Evolutionary conservation across 108 stramenopile genomes (phyloP).

Genomic region (Schizochytrium sp.): DNA sequence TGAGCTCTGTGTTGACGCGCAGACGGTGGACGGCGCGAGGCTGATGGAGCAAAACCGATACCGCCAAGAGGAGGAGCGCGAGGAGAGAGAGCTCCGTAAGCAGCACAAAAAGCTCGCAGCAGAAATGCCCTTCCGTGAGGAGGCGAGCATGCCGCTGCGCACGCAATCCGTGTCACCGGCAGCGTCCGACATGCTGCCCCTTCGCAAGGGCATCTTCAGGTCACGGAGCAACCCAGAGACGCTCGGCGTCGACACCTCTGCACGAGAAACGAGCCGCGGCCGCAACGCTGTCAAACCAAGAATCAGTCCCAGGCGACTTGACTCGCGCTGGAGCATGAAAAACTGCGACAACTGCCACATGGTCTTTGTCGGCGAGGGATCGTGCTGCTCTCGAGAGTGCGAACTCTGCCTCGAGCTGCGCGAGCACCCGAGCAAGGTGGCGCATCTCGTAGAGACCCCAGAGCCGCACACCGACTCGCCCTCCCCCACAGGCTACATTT

Average conservation of each 20-base stretch:
- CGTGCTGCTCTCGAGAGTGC: neutral
- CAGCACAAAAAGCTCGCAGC: too few species aligned
- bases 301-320: neutral
- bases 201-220: neutral
- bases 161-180: too few species aligned
- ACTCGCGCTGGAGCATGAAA: neutral
- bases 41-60: too few species aligned
- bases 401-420: neutral
- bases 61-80: too few species aligned
- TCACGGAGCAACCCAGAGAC: neutral
- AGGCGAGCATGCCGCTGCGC: too few species aligned
- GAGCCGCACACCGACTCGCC: neutral
- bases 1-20: too few species aligned
- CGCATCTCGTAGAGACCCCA: neutral
- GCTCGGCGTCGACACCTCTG: neutral
- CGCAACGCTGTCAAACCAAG: neutral
- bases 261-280: neutral
- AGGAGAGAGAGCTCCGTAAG: too few species aligned
- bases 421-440: neutral
- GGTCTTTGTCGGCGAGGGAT: neutral
- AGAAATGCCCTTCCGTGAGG: too few species aligned
- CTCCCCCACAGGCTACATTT: neutral
- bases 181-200: too few species aligned
- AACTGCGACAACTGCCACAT: neutral
- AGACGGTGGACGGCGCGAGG: too few species aligned